Conservation (phyloP, 768 basidiomycete species). For the Clavulina sp. region DNA sequence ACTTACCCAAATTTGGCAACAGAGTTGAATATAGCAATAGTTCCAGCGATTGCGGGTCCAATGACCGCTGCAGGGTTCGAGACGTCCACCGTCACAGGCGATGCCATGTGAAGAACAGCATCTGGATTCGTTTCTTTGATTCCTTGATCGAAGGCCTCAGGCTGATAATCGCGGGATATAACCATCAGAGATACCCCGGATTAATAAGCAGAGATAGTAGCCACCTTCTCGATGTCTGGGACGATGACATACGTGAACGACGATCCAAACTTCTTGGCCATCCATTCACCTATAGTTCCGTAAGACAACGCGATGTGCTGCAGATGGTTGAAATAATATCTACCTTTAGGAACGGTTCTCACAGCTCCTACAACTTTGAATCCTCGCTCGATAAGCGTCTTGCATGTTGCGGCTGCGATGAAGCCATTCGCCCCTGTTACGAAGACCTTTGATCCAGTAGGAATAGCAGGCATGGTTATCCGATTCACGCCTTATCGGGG, state of each 20-base stretch:
- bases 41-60: conserved; percentile 21
- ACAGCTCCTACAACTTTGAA: conserved; percentile 4
- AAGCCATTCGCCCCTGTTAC: conserved; percentile 11
- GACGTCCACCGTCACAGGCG: background rate
- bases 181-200: background rate
- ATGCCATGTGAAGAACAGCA: conserved; percentile 5
- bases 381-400: conserved; percentile 7
- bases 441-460: conserved; percentile 1
- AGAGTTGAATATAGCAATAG: conserved; percentile 17
- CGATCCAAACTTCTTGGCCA: conserved; percentile 1
- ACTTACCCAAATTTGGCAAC: conserved; percentile 18
- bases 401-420: conserved; percentile 4
- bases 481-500: too few species aligned
- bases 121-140: conserved; percentile 3
- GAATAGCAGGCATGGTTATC: conserved; percentile 5
- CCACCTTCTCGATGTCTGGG: conserved; percentile 3
- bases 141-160: conserved; percentile 6
- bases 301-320: too few species aligned
- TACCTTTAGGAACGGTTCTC: conserved; percentile 1
- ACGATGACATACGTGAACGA: conserved; percentile 7
- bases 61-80: conserved; percentile 16
- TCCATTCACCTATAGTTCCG: background rate
- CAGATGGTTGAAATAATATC: too few species aligned
- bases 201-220: too few species aligned
- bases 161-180: background rate